A percentile compares a stretch with the other conserved stretches of the same genome.
phyloP scores from a whole-genome alignment of 805 yeast species.

The Cephaloascus fragrans region DNA sequence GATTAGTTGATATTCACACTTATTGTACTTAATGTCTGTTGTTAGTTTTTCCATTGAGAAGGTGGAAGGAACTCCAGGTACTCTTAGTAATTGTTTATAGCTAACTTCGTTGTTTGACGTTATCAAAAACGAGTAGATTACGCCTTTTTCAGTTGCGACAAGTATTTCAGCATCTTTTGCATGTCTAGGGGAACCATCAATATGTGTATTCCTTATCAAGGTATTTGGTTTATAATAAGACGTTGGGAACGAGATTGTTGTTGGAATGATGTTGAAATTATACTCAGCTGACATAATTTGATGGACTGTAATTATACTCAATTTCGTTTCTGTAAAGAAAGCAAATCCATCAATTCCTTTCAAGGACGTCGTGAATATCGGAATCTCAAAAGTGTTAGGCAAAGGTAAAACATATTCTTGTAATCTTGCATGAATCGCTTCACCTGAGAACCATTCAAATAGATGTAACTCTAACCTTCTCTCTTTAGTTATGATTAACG shows the following conservation, averaged over 20 bases:
- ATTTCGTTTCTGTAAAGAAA: conserved; percentile 21
- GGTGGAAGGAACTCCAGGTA: conserved; percentile 24
- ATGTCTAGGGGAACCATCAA: background rate
- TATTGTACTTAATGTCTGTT: background rate
- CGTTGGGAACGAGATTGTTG: conserved; percentile 27
- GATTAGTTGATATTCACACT: conserved; percentile 13
- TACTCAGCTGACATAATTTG: conserved; percentile 39
- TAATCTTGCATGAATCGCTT: conserved; percentile 16
- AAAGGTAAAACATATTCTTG: conserved; percentile 28
- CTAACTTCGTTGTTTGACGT: conserved; percentile 8
- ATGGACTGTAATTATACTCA: conserved; percentile 28
- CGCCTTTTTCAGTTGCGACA: conserved; percentile 24
- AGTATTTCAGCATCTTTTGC: conserved; percentile 24
- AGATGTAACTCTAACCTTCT: conserved; percentile 25
- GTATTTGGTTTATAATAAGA: conserved; percentile 19
- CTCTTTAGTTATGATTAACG: conserved; percentile 23
- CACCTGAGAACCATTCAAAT: conserved; percentile 30
- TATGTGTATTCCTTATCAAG: conserved; percentile 4
- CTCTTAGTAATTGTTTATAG: conserved; percentile 19
- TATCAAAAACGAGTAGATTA: conserved; percentile 18
- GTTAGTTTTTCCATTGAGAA: conserved; percentile 16
- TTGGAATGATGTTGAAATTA: conserved; percentile 15
- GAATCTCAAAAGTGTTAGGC: conserved; percentile 27
- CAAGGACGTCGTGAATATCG: conserved; percentile 31
- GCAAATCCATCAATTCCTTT: conserved; percentile 24